These are phyloP conservation scores for Cenchrus fungigraminus DNA, from an alignment of 176 grass and related monocot species.

Conservation along the genomic window DNA sequence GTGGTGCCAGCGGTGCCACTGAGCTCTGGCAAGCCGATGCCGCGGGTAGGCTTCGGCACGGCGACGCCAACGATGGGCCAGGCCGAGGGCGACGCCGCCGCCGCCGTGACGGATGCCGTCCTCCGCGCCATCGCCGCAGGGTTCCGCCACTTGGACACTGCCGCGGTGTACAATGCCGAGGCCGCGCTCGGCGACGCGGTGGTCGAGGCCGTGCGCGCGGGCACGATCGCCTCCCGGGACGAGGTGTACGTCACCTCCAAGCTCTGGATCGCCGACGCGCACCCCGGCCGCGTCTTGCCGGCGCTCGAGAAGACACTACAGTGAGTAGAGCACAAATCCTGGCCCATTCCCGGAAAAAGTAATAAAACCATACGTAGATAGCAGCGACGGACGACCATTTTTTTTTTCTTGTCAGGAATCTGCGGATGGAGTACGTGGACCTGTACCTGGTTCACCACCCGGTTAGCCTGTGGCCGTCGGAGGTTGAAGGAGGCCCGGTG, in stretches of 20 bases:
- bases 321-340: not conserved
- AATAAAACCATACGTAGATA: no score
- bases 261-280: conserved; percentile 45
- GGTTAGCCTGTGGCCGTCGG: not conserved
- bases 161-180: conserved; percentile 32
- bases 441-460: conserved; percentile 33
- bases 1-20: not conserved
- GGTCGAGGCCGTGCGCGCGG: not conserved
- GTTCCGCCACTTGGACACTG: conserved; percentile 53
- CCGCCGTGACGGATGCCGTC: conserved; percentile 6
- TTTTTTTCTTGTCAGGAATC: not conserved
- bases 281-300: conserved; percentile 28
- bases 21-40: conserved; percentile 39
- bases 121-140: conserved; percentile 23
- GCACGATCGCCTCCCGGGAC: conserved; percentile 10
- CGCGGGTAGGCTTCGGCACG: conserved; percentile 45
- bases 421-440: conserved; percentile 33
- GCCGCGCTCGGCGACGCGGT: conserved; percentile 19
- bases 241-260: conserved; percentile 54
- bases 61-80: not conserved
- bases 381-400: not conserved
- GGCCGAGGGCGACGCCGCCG: not conserved
- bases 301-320: conserved; percentile 32
- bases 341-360: no score
- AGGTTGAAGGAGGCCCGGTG: not conserved